Base-by-base conservation (phyloP, 148 eudicot species). In the Amaranthus cruentus region DNA sequence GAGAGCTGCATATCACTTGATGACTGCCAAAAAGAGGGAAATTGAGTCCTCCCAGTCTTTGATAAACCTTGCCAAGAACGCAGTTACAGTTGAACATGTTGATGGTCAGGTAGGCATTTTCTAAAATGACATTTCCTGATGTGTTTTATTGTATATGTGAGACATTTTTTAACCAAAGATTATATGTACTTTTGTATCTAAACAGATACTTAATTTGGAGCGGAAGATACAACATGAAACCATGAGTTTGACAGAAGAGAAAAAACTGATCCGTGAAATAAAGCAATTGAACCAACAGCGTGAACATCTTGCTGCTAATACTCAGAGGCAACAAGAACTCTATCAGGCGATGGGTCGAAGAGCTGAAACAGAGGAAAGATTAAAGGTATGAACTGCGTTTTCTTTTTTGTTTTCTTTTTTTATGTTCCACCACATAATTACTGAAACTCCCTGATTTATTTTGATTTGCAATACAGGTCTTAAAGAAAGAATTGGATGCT, bases 181-280 rank as follows among this genome's bases (percentile, higher is more conserved):
- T 43, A 61, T 4, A 47, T 83, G 28, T 71, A 28, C 55, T 42
- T 64, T 3, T 70, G 56, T 51, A 55, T 70, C 62, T 47, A 77
- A 78, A 75, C 92, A 95, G 97, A 87, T 95, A 72, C 65, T 73
- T 28, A 67, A 60, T 69, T 77, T 90, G 89, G 93, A 91, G 73
- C 92, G 77, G 79, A 86, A 72, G 86, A 85, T 95, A 63, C 87
- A 87, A 81, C 98, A 95, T 75, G 96, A 95, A 81, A 95, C 99
- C 55, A 66, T 84, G 71, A 75, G 82, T 44, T 77, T 95, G 76
- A 88, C 84, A 67, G 97, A 88, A 80, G 99, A 95, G 84, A 95
- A 88, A 74, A 86, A 81, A 73, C 76, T 87, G 76, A 81, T 95
- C 72, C 96, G 91, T 72, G 96, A 95, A 80, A 90, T 95, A 75